A percentile compares a stretch with the other conserved stretches of the same genome.
These are phyloP conservation scores for Diplodia scrobiculata DNA, from an alignment of 2,329 filamentous ascomycete species.

Conservation along the genomic window DNA sequence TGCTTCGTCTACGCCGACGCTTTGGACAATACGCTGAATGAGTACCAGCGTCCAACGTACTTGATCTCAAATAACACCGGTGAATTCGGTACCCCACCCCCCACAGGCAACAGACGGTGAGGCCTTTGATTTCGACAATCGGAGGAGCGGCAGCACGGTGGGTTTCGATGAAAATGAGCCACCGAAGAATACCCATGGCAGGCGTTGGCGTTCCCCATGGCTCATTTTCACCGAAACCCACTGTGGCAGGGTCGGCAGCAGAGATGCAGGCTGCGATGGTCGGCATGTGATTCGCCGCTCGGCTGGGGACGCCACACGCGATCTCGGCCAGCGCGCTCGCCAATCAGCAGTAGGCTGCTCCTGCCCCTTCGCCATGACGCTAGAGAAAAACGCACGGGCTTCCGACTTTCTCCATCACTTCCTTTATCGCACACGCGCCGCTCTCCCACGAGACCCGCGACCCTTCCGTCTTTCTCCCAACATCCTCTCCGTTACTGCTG, in stretches of 20 bases:
- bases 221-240: no score
- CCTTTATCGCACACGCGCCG: slow-evolving; percentile 21
- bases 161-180: no score
- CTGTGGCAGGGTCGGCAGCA: no score
- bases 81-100: no score
- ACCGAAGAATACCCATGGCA: no score
- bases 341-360: slow-evolving; percentile 16
- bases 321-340: slow-evolving; percentile 8
- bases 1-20: no score
- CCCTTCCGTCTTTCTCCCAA: not conserved
- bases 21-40: no score
- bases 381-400: slow-evolving; percentile 11
- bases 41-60: no score
- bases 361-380: slow-evolving; percentile 12
- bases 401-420: slow-evolving; percentile 25
- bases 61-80: no score
- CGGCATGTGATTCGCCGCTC: slow-evolving; percentile 5
- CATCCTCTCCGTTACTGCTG: not conserved
- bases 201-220: no score
- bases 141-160: not conserved
- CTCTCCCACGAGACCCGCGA: not conserved
- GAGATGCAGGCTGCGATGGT: slow-evolving; percentile 4
- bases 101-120: no score
- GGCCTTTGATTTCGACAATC: no score
- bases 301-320: not conserved